phyloP scores from a whole-genome alignment of 2,329 filamentous ascomycete genomes.

The Catunica adiposa region DNA sequence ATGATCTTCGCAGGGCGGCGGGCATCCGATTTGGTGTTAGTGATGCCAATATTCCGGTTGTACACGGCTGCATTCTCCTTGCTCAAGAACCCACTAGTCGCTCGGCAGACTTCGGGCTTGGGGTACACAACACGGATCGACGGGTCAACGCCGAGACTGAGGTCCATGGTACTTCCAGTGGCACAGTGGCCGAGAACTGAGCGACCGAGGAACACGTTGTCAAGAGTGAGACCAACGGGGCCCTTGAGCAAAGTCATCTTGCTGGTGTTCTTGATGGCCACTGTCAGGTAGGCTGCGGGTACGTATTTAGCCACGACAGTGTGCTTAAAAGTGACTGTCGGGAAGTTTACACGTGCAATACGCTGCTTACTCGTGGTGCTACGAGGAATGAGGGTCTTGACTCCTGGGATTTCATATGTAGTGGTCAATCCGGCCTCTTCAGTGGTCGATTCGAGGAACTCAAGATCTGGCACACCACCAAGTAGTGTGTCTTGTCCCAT shows the following conservation, averaged over 20 bases:
- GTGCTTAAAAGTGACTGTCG: constrained; percentile 36
- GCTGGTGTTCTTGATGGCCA: constrained; percentile 37
- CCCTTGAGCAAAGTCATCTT: constrained; percentile 40
- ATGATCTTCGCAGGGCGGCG: constrained; percentile 29
- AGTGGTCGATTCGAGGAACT: constrained; percentile 36
- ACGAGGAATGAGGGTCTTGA: constrained; percentile 38
- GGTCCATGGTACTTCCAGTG: constrained; percentile 34
- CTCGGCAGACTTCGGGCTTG: constrained; percentile 36
- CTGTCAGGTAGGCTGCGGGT: constrained; percentile 42
- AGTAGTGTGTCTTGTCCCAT: not conserved
- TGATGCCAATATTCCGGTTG: constrained; percentile 30
- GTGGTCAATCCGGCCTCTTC: constrained; percentile 44
- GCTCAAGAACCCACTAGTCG: constrained; percentile 34
- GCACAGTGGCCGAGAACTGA: constrained; percentile 38
- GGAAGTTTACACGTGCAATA: constrained; percentile 37
- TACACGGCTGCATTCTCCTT: constrained; percentile 37
- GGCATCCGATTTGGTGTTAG: constrained; percentile 29
- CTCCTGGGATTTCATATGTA: constrained; percentile 42
- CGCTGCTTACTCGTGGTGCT: constrained; percentile 39
- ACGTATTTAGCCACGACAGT: constrained; percentile 45
- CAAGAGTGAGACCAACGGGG: constrained; percentile 41
- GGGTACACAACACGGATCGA: constrained; percentile 38
- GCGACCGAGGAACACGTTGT: constrained; percentile 45
- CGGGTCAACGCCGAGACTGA: constrained; percentile 44
- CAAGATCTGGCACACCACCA: constrained; percentile 20